These are phyloP conservation scores for Boletus holoroseus DNA, from an alignment of 1,284 basidiomycete genomes.

Conservation along the genomic window DNA sequence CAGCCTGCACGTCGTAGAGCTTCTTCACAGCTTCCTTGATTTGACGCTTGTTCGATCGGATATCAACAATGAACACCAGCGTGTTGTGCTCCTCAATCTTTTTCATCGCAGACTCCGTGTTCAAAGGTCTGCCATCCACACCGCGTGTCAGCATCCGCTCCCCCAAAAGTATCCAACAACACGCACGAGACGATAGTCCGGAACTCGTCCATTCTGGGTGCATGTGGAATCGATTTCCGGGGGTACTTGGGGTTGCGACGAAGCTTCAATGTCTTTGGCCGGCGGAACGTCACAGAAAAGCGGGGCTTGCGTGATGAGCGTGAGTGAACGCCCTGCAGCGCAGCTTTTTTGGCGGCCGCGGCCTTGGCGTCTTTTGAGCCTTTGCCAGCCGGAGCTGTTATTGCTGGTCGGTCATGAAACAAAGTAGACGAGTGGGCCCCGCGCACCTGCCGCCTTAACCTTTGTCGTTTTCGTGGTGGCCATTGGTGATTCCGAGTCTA, in stretches of 20 bases:
- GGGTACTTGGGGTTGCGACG: constrained; percentile 85
- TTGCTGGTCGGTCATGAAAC: constrained; percentile 1
- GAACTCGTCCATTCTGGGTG: constrained; percentile 97
- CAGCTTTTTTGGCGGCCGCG: constrained; percentile 95
- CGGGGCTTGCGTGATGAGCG: constrained; percentile 81
- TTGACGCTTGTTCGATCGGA: constrained; percentile 95
- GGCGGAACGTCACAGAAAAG: constrained; percentile 89
- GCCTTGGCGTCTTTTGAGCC: constrained; percentile 69
- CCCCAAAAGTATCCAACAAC: constrained; percentile 9
- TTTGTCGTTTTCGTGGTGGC: constrained; percentile 60
- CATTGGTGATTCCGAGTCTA: constrained; percentile 38
- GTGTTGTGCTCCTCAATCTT: constrained; percentile 99
- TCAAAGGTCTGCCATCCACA: constrained; percentile 51
- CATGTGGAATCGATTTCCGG: constrained; percentile 90
- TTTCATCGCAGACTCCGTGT: constrained; percentile 88
- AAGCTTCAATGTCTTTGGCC: constrained; percentile 91
- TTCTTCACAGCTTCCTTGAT: constrained; percentile 99
- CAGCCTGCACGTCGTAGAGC: constrained; percentile 94
- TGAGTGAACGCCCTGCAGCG: constrained; percentile 79
- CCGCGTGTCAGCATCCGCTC: constrained; percentile 10
- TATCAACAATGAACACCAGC: constrained; percentile 94
- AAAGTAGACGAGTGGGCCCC: constrained; percentile 4
- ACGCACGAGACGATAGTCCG: constrained; percentile 84
- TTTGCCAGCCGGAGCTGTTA: constrained; percentile 20
- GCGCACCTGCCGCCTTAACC: constrained; percentile 52